phyloP scores from a whole-genome alignment of 495 filamentous ascomycete genomes.

The Hypomontagnella submonticulosa region DNA sequence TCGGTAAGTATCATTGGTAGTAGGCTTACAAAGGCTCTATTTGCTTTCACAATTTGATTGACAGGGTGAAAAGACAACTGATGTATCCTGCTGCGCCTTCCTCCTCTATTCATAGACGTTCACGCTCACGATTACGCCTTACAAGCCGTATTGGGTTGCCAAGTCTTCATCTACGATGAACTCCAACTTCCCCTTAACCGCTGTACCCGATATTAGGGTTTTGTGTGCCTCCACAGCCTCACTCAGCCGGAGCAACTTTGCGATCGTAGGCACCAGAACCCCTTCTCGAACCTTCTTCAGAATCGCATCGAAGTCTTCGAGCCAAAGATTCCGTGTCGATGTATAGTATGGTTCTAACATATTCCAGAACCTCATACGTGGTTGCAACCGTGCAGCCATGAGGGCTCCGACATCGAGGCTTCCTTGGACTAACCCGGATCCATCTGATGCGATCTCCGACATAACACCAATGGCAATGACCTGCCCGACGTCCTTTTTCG shows the following conservation, averaged over 20 bases:
- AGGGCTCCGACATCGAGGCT: background rate
- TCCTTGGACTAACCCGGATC: background rate
- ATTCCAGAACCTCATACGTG: background rate
- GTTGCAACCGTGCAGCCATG: background rate
- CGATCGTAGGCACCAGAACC: background rate
- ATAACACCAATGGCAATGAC: background rate
- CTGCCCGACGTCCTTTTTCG: background rate
- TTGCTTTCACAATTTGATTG: no score
- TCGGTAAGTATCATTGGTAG: background rate
- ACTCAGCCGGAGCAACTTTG: constrained; percentile 1
- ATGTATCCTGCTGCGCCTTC: no score
- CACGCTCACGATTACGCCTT: background rate
- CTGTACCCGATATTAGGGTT: background rate
- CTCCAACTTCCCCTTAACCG: background rate
- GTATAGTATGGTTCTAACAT: background rate
- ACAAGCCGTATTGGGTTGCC: background rate
- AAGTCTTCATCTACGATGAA: constrained; percentile 2
- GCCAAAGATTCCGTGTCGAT: background rate
- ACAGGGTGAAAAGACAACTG: no score
- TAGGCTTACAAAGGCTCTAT: no score
- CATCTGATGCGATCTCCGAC: background rate
- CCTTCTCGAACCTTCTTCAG: background rate
- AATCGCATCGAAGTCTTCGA: background rate
- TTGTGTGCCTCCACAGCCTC: background rate
- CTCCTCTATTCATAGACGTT: background rate